Evolutionary conservation across 2,329 filamentous ascomycete species (phyloP).

Genomic region (Fusarium anguioides): DNA sequence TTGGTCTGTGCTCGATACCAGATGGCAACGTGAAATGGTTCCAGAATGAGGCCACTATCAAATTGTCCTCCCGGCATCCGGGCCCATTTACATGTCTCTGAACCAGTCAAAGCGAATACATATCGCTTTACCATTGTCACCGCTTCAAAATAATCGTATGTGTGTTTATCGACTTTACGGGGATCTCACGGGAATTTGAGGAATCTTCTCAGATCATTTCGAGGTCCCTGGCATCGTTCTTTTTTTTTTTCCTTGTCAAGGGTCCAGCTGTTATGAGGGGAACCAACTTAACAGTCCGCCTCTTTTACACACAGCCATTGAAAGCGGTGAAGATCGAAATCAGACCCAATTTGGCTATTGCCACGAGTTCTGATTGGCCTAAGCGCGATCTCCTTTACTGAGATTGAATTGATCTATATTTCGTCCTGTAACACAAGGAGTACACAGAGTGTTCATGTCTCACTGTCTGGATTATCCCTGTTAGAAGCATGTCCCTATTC

Average conservation of each 20-base stretch:
- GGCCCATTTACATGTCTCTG: slow-evolving; percentile 26
- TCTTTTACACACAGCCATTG: slow-evolving; percentile 16
- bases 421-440: slow-evolving; percentile 3
- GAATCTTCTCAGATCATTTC: slow-evolving; percentile 36
- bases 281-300: neutral
- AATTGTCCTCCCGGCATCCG: slow-evolving; percentile 50
- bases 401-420: slow-evolving; percentile 26
- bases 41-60: slow-evolving; percentile 52
- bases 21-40: slow-evolving; percentile 43
- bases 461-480: slow-evolving; percentile 23
- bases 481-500: slow-evolving; percentile 18
- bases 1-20: slow-evolving; percentile 35
- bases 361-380: slow-evolving; percentile 3
- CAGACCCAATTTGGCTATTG: slow-evolving; percentile 15
- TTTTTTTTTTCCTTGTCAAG: slow-evolving; percentile 15
- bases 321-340: slow-evolving; percentile 39
- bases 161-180: slow-evolving; percentile 24
- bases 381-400: neutral
- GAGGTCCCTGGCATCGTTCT: slow-evolving; percentile 19
- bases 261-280: slow-evolving; percentile 10
- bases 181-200: slow-evolving; percentile 43
- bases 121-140: slow-evolving; percentile 27
- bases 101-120: slow-evolving; percentile 30
- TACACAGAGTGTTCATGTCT: slow-evolving; percentile 2
- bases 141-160: slow-evolving; percentile 32